phyloP scores from a whole-genome alignment of 805 yeast species.

The Candida insectorum region DNA sequence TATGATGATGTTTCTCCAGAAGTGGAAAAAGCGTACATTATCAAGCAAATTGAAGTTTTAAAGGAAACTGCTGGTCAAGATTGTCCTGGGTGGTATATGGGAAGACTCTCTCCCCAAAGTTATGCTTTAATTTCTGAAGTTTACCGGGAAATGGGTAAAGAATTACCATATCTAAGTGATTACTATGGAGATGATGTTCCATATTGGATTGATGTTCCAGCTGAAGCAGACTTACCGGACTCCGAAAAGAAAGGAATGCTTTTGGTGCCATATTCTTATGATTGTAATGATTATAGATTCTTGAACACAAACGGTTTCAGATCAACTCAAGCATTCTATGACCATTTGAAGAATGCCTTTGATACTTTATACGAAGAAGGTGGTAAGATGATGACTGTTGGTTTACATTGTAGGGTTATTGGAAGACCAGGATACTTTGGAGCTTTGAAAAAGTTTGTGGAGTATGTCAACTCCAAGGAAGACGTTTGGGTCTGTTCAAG shows the following conservation, averaged over 20 bases:
- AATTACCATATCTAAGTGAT: constrained; percentile 14
- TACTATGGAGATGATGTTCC: constrained; percentile 17
- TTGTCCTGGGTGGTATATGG: constrained; percentile 15
- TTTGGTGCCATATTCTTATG: constrained; percentile 21
- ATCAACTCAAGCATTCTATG: constrained; percentile 19
- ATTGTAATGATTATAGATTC: constrained; percentile 22
- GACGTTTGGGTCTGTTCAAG: constrained; percentile 15
- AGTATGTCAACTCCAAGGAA: constrained; percentile 11
- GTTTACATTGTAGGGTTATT: constrained; percentile 14
- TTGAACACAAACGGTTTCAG: constrained; percentile 19
- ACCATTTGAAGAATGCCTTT: constrained; percentile 32
- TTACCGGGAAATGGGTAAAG: constrained; percentile 11
- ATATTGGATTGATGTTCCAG: constrained; percentile 14
- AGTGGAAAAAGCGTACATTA: constrained; percentile 14
- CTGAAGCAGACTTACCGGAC: constrained; percentile 13
- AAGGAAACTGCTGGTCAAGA: constrained; percentile 12
- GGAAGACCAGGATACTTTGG: constrained; percentile 13
- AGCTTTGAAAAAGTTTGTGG: constrained; percentile 14
- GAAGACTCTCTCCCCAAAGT: constrained; percentile 14
- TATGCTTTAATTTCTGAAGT: constrained; percentile 12
- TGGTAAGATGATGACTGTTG: constrained; percentile 16
- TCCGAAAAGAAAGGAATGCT: constrained; percentile 19
- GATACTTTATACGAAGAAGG: constrained; percentile 19
- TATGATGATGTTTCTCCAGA: constrained; percentile 12
- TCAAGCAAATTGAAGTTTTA: constrained; percentile 11